Percentiles rank a stretch among this genome's conserved stretches.
Conservation (phyloP, 331 rosid species). For the Telfairia occidentalis region DNA sequence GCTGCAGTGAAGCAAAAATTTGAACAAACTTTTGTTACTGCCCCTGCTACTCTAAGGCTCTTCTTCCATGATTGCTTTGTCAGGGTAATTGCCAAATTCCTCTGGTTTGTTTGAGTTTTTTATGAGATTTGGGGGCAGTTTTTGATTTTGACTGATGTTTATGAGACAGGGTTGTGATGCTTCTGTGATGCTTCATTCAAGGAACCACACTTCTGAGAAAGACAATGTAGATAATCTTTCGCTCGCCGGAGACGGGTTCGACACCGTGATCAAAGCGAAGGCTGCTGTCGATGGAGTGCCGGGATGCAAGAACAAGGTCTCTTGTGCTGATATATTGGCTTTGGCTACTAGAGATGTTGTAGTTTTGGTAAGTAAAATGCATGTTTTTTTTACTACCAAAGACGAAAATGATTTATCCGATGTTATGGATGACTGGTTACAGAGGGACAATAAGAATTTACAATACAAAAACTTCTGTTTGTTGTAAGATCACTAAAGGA, state of each 20-base stretch:
- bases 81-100: conserved; percentile 24
- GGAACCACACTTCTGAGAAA: conserved; percentile 48
- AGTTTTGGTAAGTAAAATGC: conserved; percentile 37
- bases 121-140: not conserved
- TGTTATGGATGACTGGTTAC: not conserved
- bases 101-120: not conserved
- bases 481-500: too few relatives aligned
- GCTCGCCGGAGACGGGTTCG: conserved; percentile 84
- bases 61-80: conserved; percentile 88
- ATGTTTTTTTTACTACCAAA: not conserved
- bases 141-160: not conserved
- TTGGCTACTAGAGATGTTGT: conserved; percentile 73
- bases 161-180: conserved; percentile 77
- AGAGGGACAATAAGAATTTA: too few relatives aligned
- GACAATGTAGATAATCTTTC: conserved; percentile 54
- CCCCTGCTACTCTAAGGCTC: conserved; percentile 77
- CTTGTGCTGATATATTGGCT: conserved; percentile 88
- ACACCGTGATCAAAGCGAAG: conserved; percentile 78
- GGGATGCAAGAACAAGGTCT: conserved; percentile 58
- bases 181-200: conserved; percentile 49
- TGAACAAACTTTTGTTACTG: conserved; percentile 55
- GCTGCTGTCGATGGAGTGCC: conserved; percentile 59
- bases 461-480: too few relatives aligned
- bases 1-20: conserved; percentile 47
- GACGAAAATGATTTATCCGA: not conserved